Evolutionary conservation across 169 alveolate genomes (phyloP).

Genomic region (Perkinsus chesapeaki): DNA sequence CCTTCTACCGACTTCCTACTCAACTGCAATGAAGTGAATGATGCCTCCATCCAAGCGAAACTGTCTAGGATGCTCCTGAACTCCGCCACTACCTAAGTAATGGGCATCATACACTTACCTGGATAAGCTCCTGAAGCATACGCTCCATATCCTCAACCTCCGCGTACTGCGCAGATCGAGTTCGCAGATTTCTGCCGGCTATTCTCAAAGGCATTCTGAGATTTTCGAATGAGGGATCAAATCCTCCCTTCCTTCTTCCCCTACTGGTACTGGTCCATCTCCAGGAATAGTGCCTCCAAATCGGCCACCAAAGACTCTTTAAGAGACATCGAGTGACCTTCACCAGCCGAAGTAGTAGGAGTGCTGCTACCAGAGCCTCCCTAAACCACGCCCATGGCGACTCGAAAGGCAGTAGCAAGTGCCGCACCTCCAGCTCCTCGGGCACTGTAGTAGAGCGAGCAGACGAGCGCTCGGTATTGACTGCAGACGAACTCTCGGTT

Average conservation of each 20-base stretch:
- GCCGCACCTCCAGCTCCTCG: background rate
- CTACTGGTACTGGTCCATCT: background rate
- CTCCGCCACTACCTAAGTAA: background rate
- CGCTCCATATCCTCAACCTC: background rate
- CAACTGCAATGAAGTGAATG: slow-evolving; percentile 1
- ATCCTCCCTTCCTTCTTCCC: background rate
- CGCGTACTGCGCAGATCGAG: background rate
- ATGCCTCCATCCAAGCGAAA: background rate
- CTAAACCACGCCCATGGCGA: background rate
- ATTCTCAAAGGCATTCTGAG: background rate
- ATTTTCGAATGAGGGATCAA: background rate
- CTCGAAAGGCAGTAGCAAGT: background rate
- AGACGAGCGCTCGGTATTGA: background rate
- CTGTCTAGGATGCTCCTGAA: background rate
- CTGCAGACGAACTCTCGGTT: background rate
- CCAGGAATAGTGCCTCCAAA: background rate
- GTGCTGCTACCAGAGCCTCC: background rate
- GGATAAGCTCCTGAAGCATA: background rate
- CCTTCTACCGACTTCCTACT: background rate
- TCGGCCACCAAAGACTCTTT: background rate
- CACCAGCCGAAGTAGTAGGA: background rate
- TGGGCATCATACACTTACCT: background rate
- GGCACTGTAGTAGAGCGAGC: background rate
- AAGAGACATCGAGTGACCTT: background rate
- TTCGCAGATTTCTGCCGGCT: background rate